Evolutionary conservation across 208 protist genomes (phyloP), one percentile per base, ranked within the genome.

Genomic region (Acanthamoeba rhysodes): DNA sequence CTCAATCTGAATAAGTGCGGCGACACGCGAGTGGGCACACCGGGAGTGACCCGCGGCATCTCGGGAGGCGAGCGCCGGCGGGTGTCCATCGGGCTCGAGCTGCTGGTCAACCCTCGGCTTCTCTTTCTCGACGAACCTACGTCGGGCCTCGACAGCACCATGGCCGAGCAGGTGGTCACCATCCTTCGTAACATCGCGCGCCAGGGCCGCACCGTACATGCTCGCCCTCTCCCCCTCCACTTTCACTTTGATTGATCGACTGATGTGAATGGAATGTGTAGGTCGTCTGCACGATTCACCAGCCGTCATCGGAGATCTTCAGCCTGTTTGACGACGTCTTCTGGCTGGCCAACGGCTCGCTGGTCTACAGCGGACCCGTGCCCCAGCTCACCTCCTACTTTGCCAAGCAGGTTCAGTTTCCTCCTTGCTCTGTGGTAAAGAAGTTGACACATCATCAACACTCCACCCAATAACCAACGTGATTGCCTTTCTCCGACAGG

Each of bases 271-370:
- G n/a, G n/a, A n/a, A n/a, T n/a, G n/a, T n/a, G n/a, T n/a, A 22
- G 62, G 24, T 29, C 5, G 96, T 99, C 41, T 98, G 97, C 96
- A 99, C 98, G n/a, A 99, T 99, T 94, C 99, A 99, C 92, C 98
- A 99, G 96, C 99, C 99, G 29, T 98, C 97, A 2, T 97, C 97
- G 14, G 98, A 99, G 80, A 97, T 98, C 90, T 98, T 99, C 78
- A 95, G 50, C 22, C 96, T 97, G 88, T 99, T 99, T 97, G 98
- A 99, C 82, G 96, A 99, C 55, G 78, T 99, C 34, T 97, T 99
- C 96, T 96, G 99, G 62, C 95, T 99, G 90, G 96, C 95, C 34
- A 88, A 97, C 59, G 99, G 99, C 45, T 95, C 95, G 27, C 96
- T 97, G 80, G 97, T 97, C 37, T 99, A 98, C 96, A 97, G 98